Conservation (phyloP, 192 early-diverging fungal genomes). For the Haplosporangium gracile region DNA sequence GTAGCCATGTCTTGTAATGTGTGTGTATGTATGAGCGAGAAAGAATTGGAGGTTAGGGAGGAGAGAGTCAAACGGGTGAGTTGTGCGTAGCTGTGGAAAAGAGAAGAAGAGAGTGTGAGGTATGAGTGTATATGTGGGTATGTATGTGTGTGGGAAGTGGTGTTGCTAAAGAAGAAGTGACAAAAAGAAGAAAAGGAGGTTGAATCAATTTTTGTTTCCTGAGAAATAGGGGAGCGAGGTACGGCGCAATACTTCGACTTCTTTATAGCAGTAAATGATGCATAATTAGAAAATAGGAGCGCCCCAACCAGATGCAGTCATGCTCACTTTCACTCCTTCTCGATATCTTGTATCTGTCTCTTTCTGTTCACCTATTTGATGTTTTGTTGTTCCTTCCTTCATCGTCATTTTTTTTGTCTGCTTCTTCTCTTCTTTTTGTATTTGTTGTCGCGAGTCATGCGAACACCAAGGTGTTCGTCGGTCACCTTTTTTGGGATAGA, state of each 20-base stretch:
- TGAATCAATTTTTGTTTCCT: conserved; percentile 1
- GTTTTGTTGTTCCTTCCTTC: neutral
- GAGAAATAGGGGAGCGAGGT: conserved; percentile 1
- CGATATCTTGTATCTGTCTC: neutral
- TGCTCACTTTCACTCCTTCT: neutral
- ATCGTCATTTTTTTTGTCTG: neutral
- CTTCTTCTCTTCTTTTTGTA: neutral
- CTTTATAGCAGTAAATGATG: neutral
- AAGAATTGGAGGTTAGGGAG: neutral
- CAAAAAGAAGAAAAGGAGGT: conserved; percentile 4
- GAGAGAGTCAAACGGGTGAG: neutral
- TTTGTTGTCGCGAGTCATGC: neutral
- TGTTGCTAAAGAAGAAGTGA: neutral
- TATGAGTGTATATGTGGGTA: too few species aligned
- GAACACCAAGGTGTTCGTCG: neutral
- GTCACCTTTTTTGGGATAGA: neutral
- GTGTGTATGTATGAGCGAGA: neutral
- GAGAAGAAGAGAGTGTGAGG: neutral
- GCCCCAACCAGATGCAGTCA: neutral
- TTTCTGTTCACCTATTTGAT: neutral
- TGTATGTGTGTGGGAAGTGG: neutral
- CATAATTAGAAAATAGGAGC: neutral
- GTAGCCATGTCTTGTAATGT: conserved; percentile 21
- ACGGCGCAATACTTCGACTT: neutral
- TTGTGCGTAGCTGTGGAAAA: neutral